phyloP scores from a whole-genome alignment of 352 stramenopile genomes.

The Phytophthora fragariae region DNA sequence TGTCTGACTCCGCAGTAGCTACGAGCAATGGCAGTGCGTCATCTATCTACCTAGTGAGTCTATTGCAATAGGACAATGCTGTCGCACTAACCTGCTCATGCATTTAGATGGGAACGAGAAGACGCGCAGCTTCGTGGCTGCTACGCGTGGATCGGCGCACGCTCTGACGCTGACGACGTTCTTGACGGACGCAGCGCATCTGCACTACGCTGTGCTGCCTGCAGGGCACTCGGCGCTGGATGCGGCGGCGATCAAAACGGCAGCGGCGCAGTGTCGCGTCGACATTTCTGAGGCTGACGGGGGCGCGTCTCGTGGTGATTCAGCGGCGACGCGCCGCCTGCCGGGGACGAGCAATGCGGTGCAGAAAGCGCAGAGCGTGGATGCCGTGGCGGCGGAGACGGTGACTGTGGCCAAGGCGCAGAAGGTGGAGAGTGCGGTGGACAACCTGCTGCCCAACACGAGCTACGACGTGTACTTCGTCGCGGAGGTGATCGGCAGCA shows the following conservation, averaged over 20 bases:
- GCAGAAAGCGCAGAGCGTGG: background rate
- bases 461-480: conserved; percentile 90
- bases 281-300: conserved; percentile 6
- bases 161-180: conserved; percentile 76
- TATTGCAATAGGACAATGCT: background rate
- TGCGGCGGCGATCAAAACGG: conserved; percentile 58
- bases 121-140: conserved; percentile 59
- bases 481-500: conserved; percentile 76
- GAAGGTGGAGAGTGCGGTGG: conserved; percentile 59
- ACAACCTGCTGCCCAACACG: conserved; percentile 56
- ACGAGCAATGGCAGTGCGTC: conserved; percentile 11
- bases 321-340: background rate
- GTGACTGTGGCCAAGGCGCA: conserved; percentile 54
- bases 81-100: background rate
- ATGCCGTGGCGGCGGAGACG: conserved; percentile 45
- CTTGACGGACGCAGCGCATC: conserved; percentile 71
- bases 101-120: conserved; percentile 13
- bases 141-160: conserved; percentile 49
- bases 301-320: background rate
- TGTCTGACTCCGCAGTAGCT: background rate
- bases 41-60: background rate
- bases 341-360: conserved; percentile 15
- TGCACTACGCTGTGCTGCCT: conserved; percentile 74
- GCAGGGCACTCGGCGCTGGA: conserved; percentile 48
- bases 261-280: conserved; percentile 36